Percentiles rank a stretch among this genome's conserved stretches.
These are phyloP conservation scores for Trichophaea hybrida DNA, from an alignment of 2,329 filamentous ascomycete species.

Conservation along the genomic window DNA sequence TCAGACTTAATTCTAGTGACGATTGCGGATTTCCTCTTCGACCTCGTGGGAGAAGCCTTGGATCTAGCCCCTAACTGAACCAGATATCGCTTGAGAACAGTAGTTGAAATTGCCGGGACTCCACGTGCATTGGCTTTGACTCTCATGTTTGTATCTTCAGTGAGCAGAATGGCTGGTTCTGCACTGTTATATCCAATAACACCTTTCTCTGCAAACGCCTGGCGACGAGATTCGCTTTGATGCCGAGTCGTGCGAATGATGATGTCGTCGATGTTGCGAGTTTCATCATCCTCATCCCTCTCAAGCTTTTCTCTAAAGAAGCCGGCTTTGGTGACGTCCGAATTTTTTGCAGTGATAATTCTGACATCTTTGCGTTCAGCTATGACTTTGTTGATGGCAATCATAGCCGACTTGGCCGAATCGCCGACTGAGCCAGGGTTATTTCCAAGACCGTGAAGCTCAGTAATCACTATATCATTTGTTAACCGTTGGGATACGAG, in stretches of 20 bases:
- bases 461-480: slow-evolving; percentile 23
- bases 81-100: slow-evolving; percentile 9
- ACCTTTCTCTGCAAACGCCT: slow-evolving; percentile 11
- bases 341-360: slow-evolving; percentile 26
- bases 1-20: too few species aligned
- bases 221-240: slow-evolving; percentile 14
- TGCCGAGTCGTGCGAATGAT: slow-evolving; percentile 26
- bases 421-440: slow-evolving; percentile 21
- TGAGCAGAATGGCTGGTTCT: slow-evolving; percentile 26
- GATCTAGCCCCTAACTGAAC: background rate
- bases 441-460: slow-evolving; percentile 24
- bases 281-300: slow-evolving; percentile 21
- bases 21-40: background rate
- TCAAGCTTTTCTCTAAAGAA: slow-evolving; percentile 26
- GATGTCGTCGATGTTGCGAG: slow-evolving; percentile 26
- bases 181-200: slow-evolving; percentile 6
- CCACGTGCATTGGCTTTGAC: slow-evolving; percentile 26
- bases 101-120: slow-evolving; percentile 23
- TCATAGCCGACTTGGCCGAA: slow-evolving; percentile 21
- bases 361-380: slow-evolving; percentile 24
- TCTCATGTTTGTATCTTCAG: slow-evolving; percentile 27
- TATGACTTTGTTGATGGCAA: slow-evolving; percentile 22
- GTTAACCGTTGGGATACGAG: background rate
- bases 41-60: background rate
- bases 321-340: slow-evolving; percentile 20